Conservation (phyloP, 164 flowering plant genomes). For the Malania oleifera region DNA sequence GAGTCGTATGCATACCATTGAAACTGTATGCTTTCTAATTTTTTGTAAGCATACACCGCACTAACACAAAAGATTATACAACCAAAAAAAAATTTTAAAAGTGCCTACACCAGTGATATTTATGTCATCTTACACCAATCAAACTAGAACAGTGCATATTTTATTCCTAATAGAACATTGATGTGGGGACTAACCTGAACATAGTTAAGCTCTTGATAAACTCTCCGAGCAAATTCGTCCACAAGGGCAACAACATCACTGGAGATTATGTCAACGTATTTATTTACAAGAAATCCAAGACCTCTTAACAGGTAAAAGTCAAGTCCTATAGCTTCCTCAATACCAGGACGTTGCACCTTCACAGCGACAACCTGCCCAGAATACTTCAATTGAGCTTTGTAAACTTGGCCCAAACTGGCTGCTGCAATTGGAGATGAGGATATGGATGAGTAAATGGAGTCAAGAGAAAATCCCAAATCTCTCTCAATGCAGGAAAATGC, state of each 20-base stretch:
- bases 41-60: too few relatives aligned
- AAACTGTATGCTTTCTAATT: not conserved
- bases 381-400: slow-evolving; percentile 76
- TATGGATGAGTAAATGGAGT: slow-evolving; percentile 68
- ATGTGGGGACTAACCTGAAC: slow-evolving; percentile 71
- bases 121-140: not conserved
- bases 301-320: slow-evolving; percentile 89
- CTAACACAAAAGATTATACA: too few relatives aligned
- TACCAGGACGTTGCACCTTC: slow-evolving; percentile 93
- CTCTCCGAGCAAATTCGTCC: slow-evolving; percentile 95
- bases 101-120: too few relatives aligned
- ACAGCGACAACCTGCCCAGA: slow-evolving; percentile 88
- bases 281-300: slow-evolving; percentile 69
- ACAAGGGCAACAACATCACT: slow-evolving; percentile 89
- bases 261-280: slow-evolving; percentile 70
- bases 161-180: not conserved
- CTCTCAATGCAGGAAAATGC: slow-evolving; percentile 89
- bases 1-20: slow-evolving; percentile 10
- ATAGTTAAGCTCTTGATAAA: slow-evolving; percentile 94
- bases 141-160: not conserved
- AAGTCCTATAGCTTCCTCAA: slow-evolving; percentile 85
- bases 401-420: slow-evolving; percentile 99
- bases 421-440: slow-evolving; percentile 93
- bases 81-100: too few relatives aligned
- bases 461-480: slow-evolving; percentile 69